Evolutionary conservation across 2,329 filamentous ascomycete genomes (phyloP).

Genomic region (Xylariaceae sp.): DNA sequence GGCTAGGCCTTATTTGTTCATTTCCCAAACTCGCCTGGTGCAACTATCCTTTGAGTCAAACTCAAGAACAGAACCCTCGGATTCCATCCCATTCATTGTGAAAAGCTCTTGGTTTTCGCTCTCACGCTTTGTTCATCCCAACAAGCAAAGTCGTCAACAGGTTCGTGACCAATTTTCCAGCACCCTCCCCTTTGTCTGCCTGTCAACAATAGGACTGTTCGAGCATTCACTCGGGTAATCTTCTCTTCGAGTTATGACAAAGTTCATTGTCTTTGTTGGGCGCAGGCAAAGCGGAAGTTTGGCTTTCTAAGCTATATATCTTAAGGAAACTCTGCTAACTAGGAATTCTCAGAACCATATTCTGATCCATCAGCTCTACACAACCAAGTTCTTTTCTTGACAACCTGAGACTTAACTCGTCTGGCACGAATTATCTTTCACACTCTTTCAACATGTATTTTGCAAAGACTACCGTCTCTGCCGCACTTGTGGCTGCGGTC

Average conservation of each 20-base stretch:
- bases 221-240: slow-evolving; percentile 2
- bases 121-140: slow-evolving; percentile 30
- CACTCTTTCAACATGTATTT: slow-evolving; percentile 56
- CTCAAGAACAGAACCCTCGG: slow-evolving; percentile 35
- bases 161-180: slow-evolving; percentile 29
- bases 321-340: slow-evolving; percentile 4
- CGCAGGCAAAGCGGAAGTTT: background rate
- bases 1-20: slow-evolving; percentile 43
- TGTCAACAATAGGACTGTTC: slow-evolving; percentile 27
- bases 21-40: slow-evolving; percentile 48
- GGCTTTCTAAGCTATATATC: slow-evolving; percentile 9
- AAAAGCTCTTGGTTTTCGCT: slow-evolving; percentile 31
- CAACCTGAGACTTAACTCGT: slow-evolving; percentile 43
- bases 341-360: slow-evolving; percentile 23
- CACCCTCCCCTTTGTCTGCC: slow-evolving; percentile 13
- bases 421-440: slow-evolving; percentile 48
- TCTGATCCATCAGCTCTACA: slow-evolving; percentile 29
- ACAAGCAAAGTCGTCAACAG: slow-evolving; percentile 36
- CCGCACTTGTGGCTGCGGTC: slow-evolving; percentile 63
- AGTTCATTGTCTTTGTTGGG: slow-evolving; percentile 6
- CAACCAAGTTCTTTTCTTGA: slow-evolving; percentile 34
- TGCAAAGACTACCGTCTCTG: slow-evolving; percentile 55
- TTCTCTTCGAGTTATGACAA: background rate
- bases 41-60: slow-evolving; percentile 46
- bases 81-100: slow-evolving; percentile 31